Evolutionary conservation across 164 flowering plant genomes (phyloP), one percentile per base, ranked within the genome.

Genomic region (Chimonanthus salicifolius): DNA sequence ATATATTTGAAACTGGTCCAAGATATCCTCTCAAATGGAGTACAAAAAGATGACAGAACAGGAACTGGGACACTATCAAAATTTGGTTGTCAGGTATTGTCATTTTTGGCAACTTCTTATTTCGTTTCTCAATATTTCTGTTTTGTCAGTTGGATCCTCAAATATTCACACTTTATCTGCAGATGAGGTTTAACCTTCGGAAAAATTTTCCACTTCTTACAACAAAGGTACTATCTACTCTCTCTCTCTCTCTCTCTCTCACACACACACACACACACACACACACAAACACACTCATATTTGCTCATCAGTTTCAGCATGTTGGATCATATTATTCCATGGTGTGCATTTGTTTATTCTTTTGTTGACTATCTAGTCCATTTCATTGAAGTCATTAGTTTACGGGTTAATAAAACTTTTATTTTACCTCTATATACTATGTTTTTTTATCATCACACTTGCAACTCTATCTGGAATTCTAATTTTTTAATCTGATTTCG

Each of bases 61-160:
- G 94, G 98, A 70, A 93, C 98, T 76, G 99, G 98, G 48, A 92
- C 97, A 45, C 70, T 90, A n/a, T 93, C 98, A 5, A 91, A 88
- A 82, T 95, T 95, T 84, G 99, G 98, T 73, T 93, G 98, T 78
- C 98, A 90, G 99, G 99, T 93, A 75, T 54, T 73, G 16, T 5
- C 13, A 54, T 7, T 54, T 43, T 13, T 15, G 49, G 16, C 4
- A 33, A 33, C 33, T 46, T 1, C 9, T 66, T 45, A 20, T 33
- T 33, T 33, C 2, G 33, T 33, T 33, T 33, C 33, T 33, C 7
- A 7, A 33, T 33, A 33, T 33, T 33, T 33, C 33, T 33, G 33
- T 33, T 33, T 33, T 33, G 33, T 33, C 33, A 33, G 33, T 33
- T 33, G 1, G 33, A 33, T 33, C 33, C 33, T 33, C 33, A 33